A percentile compares a stretch with the other conserved stretches of the same genome.
Conservation (phyloP, 2,329 filamentous ascomycete species). For the Xenoacremonium recifei region DNA sequence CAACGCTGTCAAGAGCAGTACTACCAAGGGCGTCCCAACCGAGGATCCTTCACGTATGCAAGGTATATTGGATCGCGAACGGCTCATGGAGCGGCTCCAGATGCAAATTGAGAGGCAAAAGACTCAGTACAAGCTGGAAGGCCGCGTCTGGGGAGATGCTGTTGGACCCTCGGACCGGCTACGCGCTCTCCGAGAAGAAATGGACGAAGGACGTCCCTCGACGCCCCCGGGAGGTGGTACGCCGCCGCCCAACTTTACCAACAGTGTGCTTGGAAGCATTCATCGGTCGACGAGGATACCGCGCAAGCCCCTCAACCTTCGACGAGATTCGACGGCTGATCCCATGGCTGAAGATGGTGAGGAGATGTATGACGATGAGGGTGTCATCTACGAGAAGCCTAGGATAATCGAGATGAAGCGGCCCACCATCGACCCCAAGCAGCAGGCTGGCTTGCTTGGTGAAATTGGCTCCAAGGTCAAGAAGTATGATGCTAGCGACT, state of each 20-base stretch:
- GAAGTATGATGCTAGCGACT: slow-evolving; percentile 70
- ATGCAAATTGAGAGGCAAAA: slow-evolving; percentile 96
- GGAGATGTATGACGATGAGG: slow-evolving; percentile 47
- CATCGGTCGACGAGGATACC: slow-evolving; percentile 58
- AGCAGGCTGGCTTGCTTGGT: slow-evolving; percentile 61
- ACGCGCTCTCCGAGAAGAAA: slow-evolving; percentile 87
- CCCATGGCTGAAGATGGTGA: slow-evolving; percentile 46
- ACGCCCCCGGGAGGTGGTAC: slow-evolving; percentile 49
- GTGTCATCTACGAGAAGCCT: slow-evolving; percentile 70
- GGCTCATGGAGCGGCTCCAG: slow-evolving; percentile 88
- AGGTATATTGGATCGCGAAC: slow-evolving; percentile 89
- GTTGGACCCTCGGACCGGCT: slow-evolving; percentile 87
- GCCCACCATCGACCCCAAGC: slow-evolving; percentile 64
- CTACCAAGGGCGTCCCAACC: slow-evolving; percentile 50
- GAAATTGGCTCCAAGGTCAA: slow-evolving; percentile 77
- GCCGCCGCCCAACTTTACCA: slow-evolving; percentile 63
- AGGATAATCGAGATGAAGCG: slow-evolving; percentile 76
- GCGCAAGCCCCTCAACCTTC: slow-evolving; percentile 50
- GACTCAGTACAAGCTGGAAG: slow-evolving; percentile 96
- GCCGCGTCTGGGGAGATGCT: slow-evolving; percentile 81
- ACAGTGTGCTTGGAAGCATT: slow-evolving; percentile 72
- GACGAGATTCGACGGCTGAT: slow-evolving; percentile 42
- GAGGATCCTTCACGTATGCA: slow-evolving; percentile 76
- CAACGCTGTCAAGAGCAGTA: slow-evolving; percentile 62
- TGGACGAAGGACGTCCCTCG: slow-evolving; percentile 65